A percentile compares a stretch with the other conserved stretches of the same genome.
These are phyloP conservation scores for Gracilaria domingensis DNA, from an alignment of 23 red algal species.

Conservation along the genomic window DNA sequence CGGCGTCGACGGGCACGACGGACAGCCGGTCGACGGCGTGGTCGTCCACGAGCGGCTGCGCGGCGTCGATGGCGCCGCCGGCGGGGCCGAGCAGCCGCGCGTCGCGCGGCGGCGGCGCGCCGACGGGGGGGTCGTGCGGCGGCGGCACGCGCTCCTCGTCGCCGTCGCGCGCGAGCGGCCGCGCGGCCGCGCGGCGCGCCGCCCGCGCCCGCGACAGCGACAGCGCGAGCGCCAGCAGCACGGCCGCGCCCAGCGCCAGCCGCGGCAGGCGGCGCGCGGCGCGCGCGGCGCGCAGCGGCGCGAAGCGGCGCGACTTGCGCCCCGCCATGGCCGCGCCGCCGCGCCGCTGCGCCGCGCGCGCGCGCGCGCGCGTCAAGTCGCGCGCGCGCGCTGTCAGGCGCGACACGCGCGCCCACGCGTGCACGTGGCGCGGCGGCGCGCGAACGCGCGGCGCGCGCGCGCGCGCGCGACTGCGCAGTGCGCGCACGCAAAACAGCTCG, in stretches of 20 bases:
- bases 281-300: constrained; percentile 7
- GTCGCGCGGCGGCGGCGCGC: background rate
- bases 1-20: constrained; percentile 6
- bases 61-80: background rate
- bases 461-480: background rate
- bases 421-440: no score
- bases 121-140: background rate
- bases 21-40: background rate
- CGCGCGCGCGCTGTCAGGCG: no score
- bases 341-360: no score
- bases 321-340: background rate
- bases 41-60: constrained; percentile 17
- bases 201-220: background rate
- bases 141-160: constrained; percentile 5
- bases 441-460: no score
- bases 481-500: background rate
- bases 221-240: background rate
- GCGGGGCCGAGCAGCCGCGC: background rate
- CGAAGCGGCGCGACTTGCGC: background rate
- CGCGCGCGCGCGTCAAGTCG: no score
- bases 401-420: no score
- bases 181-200: background rate
- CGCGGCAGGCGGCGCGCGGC: background rate
- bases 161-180: no score
- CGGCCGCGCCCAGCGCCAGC: background rate